Conservation (phyloP, 106 monocot genomes). For the Phalaenopsis equestris region DNA sequence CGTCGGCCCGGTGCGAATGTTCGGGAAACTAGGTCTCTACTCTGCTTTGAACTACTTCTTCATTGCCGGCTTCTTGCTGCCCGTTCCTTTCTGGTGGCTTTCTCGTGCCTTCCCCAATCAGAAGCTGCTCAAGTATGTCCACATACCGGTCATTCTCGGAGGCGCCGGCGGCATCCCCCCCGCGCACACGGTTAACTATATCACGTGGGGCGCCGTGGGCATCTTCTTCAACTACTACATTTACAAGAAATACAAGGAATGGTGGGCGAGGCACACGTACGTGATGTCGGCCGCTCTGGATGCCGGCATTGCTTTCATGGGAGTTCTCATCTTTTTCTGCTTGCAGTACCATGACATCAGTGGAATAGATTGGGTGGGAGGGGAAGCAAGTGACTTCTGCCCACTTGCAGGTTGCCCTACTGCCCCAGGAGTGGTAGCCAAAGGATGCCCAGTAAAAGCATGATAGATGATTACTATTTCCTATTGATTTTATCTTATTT, state of each 20-base stretch:
- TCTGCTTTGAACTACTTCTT: slow-evolving; percentile 49
- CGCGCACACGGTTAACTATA: slow-evolving; percentile 53
- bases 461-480: too few relatives aligned
- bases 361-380: slow-evolving; percentile 52
- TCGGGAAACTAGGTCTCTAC: slow-evolving; percentile 45
- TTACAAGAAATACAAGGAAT: slow-evolving; percentile 38
- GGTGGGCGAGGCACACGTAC: slow-evolving; percentile 87
- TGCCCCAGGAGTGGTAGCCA: slow-evolving; percentile 29
- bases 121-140: slow-evolving; percentile 50
- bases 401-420: slow-evolving; percentile 59
- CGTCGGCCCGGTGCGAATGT: slow-evolving; percentile 64
- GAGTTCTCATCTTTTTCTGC: slow-evolving; percentile 52
- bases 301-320: slow-evolving; percentile 89
- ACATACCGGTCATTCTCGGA: slow-evolving; percentile 57
- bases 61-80: slow-evolving; percentile 53
- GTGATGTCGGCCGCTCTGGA: slow-evolving; percentile 70
- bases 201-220: slow-evolving; percentile 59
- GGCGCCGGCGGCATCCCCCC: slow-evolving; percentile 59
- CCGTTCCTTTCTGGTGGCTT: slow-evolving; percentile 59
- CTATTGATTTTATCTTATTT: too few relatives aligned
- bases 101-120: slow-evolving; percentile 33
- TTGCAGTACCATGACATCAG: slow-evolving; percentile 30
- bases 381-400: slow-evolving; percentile 29
- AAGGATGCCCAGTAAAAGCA: slow-evolving; percentile 31
- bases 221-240: slow-evolving; percentile 67